A percentile compares a stretch with the other conserved stretches of the same genome.
phyloP scores from a whole-genome alignment of 192 early-diverging fungal genomes.

The Allomyces javanicus region DNA sequence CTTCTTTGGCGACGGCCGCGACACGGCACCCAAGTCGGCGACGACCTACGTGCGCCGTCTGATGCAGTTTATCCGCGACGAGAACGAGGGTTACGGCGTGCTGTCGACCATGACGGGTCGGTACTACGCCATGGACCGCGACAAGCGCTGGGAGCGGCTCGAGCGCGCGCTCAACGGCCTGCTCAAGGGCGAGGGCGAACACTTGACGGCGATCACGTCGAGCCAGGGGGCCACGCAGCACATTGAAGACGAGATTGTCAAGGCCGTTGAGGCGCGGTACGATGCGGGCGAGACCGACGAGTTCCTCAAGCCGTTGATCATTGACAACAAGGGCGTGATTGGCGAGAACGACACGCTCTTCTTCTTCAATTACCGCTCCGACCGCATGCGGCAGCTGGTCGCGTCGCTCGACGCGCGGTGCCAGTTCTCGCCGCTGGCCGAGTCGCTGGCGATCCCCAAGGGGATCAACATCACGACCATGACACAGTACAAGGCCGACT shows the following conservation, averaged over 20 bases:
- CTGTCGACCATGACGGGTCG: conserved; percentile 86
- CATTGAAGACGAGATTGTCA: background rate
- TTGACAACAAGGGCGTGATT: conserved; percentile 57
- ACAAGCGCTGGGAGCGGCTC: conserved; percentile 99
- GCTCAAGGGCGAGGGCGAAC: conserved; percentile 54
- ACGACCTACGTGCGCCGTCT: conserved; percentile 61
- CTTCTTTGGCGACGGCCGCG: conserved; percentile 95
- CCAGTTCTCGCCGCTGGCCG: conserved; percentile 54
- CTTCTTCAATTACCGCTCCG: conserved; percentile 97
- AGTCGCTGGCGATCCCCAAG: conserved; percentile 39
- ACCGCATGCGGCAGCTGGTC: conserved; percentile 84
- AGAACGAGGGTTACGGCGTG: conserved; percentile 51
- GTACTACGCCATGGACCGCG: conserved; percentile 99
- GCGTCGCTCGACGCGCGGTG: conserved; percentile 41
- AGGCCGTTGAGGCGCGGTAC: conserved; percentile 70
- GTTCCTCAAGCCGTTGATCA: conserved; percentile 97
- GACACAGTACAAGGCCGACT: conserved; percentile 96
- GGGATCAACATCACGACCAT: conserved; percentile 75
- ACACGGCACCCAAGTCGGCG: conserved; percentile 78
- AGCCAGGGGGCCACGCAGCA: background rate
- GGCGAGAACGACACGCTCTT: conserved; percentile 75
- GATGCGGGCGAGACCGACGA: conserved; percentile 89
- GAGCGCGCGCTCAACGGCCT: conserved; percentile 85
- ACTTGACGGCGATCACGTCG: conserved; percentile 11
- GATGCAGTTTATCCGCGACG: conserved; percentile 30